Evolutionary conservation across 805 yeast genomes (phyloP).

Genomic region (Lachancea meyersii): DNA sequence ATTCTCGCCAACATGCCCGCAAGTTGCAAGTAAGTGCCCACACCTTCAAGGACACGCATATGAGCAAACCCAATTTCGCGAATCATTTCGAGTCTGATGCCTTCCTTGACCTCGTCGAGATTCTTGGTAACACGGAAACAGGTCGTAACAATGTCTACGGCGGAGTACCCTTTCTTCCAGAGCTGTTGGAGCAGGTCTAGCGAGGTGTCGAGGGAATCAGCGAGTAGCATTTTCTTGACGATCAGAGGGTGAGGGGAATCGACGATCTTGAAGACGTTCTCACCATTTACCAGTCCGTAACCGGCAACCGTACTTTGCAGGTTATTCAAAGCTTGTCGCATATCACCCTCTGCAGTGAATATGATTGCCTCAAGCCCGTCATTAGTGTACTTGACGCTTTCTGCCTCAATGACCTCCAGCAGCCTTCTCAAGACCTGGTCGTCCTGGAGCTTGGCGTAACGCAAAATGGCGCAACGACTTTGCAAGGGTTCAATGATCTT

Average conservation of each 20-base stretch:
- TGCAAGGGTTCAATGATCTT: slow-evolving; percentile 96
- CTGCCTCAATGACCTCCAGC: slow-evolving; percentile 60
- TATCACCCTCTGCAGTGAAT: slow-evolving; percentile 96
- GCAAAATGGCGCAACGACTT: slow-evolving; percentile 89
- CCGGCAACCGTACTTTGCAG: slow-evolving; percentile 93
- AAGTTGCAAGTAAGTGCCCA: slow-evolving; percentile 77
- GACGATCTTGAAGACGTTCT: slow-evolving; percentile 89
- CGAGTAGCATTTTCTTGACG: slow-evolving; percentile 61
- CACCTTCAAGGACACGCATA: slow-evolving; percentile 91
- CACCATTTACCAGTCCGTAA: slow-evolving; percentile 82
- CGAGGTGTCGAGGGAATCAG: slow-evolving; percentile 56
- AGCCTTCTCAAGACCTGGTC: slow-evolving; percentile 77
- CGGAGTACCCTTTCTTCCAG: slow-evolving; percentile 89
- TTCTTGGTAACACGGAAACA: slow-evolving; percentile 83
- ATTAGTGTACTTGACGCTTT: slow-evolving; percentile 69
- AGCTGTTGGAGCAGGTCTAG: slow-evolving; percentile 52
- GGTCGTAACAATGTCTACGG: slow-evolving; percentile 87
- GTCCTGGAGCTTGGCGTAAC: slow-evolving; percentile 76
- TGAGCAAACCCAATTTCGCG: slow-evolving; percentile 87
- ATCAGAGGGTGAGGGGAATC: slow-evolving; percentile 94
- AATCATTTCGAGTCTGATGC: slow-evolving; percentile 64
- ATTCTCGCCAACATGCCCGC: slow-evolving; percentile 72
- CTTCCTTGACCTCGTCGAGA: slow-evolving; percentile 61
- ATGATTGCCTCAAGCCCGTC: slow-evolving; percentile 91
- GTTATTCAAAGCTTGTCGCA: slow-evolving; percentile 96